A percentile compares a stretch with the other conserved stretches of the same genome.
These are phyloP conservation scores for Bombardia bombarda DNA, from an alignment of 495 filamentous ascomycete genomes.

Conservation along the genomic window DNA sequence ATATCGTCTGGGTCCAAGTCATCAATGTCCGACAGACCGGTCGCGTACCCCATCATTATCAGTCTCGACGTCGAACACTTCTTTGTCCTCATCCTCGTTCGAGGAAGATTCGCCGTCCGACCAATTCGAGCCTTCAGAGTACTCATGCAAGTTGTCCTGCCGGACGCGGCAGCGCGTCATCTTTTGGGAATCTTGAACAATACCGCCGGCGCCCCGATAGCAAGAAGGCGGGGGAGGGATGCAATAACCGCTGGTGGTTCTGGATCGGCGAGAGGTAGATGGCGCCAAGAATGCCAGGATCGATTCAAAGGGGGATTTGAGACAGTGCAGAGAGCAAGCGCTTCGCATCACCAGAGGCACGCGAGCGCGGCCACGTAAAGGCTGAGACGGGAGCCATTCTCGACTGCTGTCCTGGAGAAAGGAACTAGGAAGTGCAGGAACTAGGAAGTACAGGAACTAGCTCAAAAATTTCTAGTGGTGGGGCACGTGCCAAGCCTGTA, in stretches of 20 bases:
- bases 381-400: constrained; percentile 2
- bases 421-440: not conserved
- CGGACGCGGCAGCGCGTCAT: constrained; percentile 2
- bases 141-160: constrained; percentile 4
- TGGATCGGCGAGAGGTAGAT: constrained; percentile 3
- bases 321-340: constrained; percentile 2
- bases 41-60: not conserved
- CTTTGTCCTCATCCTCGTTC: not conserved
- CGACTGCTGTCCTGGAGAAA: not conserved
- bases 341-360: no score
- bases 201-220: constrained; percentile 1
- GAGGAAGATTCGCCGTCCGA: constrained; percentile 1
- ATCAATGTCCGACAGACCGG: constrained; percentile 1
- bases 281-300: constrained; percentile 3
- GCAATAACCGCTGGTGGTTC: constrained; percentile 3
- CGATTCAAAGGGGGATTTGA: constrained; percentile 1
- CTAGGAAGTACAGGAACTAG: not conserved
- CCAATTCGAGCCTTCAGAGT: constrained; percentile 3
- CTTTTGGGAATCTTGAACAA: constrained; percentile 5
- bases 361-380: constrained; percentile 2
- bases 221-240: constrained; percentile 3
- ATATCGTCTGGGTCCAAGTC: constrained; percentile 1
- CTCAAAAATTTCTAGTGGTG: not conserved
- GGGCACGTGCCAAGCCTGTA: no score
- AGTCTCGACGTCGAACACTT: constrained; percentile 3